Percentiles rank a stretch among this genome's conserved stretches.
These are phyloP conservation scores for Mantamonas sphyraenae DNA, from an alignment of 78 protist genomes.

Conservation along the genomic window DNA sequence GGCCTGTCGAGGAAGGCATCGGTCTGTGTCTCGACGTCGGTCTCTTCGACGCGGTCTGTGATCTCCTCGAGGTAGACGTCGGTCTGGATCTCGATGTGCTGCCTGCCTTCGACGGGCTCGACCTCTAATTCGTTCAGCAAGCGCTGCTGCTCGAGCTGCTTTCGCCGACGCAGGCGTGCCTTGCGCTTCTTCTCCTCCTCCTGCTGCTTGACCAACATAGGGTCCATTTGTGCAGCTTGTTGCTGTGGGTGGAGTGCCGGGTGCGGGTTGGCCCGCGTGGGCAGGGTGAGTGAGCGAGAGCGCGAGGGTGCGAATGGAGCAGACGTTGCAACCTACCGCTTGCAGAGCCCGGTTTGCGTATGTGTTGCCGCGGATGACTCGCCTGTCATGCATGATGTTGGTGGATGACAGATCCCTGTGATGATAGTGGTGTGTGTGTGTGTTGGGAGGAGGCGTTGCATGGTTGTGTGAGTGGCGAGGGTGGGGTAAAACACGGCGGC, in stretches of 20 bases:
- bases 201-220: not conserved
- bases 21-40: constrained; percentile 60
- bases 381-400: constrained; percentile 50
- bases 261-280: not conserved
- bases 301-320: not conserved
- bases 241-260: not conserved
- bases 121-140: too few species aligned
- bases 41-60: constrained; percentile 15
- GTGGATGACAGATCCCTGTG: too few species aligned
- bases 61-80: constrained; percentile 52
- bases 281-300: not conserved
- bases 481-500: not conserved
- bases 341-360: constrained; percentile 37
- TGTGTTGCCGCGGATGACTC: constrained; percentile 66
- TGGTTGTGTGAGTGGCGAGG: not conserved
- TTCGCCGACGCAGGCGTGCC: not conserved
- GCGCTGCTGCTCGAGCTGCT: constrained; percentile 20
- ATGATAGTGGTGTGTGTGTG: too few species aligned
- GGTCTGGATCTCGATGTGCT: constrained; percentile 60
- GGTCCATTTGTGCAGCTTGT: not conserved
- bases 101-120: constrained; percentile 47
- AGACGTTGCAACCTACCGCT: not conserved
- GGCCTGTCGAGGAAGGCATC: constrained; percentile 65
- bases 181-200: not conserved
- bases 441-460: too few species aligned